These are phyloP conservation scores for Phytophthora ohioensis DNA, from an alignment of 352 stramenopile species.

Conservation along the genomic window DNA sequence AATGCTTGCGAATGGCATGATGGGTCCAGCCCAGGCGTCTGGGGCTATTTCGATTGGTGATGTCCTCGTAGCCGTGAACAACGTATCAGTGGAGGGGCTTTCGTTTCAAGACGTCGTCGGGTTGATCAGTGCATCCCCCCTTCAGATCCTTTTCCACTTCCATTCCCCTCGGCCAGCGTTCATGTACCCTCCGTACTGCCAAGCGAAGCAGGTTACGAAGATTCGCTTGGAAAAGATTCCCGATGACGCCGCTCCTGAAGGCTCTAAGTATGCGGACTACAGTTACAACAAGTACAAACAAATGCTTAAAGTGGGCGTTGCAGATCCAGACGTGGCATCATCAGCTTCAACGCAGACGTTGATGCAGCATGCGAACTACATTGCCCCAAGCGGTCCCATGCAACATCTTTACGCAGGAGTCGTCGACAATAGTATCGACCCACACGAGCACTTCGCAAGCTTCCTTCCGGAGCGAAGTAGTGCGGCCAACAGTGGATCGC, in stretches of 20 bases:
- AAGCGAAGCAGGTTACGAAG: constrained; percentile 66
- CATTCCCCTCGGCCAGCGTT: constrained; percentile 73
- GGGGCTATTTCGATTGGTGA: constrained; percentile 79
- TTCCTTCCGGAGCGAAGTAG: constrained; percentile 67
- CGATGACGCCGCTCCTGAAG: constrained; percentile 37
- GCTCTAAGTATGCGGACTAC: constrained; percentile 71
- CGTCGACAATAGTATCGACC: constrained; percentile 91
- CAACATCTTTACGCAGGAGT: constrained; percentile 88
- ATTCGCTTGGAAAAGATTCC: constrained; percentile 52
- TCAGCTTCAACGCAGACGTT: constrained; percentile 45
- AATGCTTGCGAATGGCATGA: constrained; percentile 67
- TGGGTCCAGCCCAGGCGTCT: constrained; percentile 79
- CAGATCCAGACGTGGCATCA: constrained; percentile 36
- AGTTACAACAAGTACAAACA: constrained; percentile 77
- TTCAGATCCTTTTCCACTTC: constrained; percentile 85
- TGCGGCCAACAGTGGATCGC: constrained; percentile 1
- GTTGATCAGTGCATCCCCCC: constrained; percentile 69
- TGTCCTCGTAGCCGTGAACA: constrained; percentile 85
- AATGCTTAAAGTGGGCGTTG: constrained; percentile 69
- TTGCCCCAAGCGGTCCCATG: constrained; percentile 84
- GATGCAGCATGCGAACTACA: constrained; percentile 66
- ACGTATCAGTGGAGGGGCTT: constrained; percentile 56
- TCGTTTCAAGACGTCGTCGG: constrained; percentile 83
- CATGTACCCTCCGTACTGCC: constrained; percentile 75
- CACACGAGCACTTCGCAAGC: constrained; percentile 89